These are phyloP conservation scores for Pichia membranifaciens DNA, from an alignment of 805 yeast species.

Conservation along the genomic window DNA sequence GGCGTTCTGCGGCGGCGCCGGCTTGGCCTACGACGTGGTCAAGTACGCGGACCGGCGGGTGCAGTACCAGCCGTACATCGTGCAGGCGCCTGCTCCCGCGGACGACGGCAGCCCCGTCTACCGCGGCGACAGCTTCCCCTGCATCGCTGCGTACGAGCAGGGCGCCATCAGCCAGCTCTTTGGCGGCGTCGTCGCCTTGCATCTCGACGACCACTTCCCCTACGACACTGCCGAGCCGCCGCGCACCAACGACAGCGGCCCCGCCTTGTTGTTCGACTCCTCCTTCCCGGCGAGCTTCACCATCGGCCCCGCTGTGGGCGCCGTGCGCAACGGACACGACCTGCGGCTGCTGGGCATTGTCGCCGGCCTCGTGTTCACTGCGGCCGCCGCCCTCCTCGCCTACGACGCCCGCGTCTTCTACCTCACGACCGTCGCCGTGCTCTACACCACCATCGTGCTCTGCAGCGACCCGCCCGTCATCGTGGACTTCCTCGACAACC, in stretches of 20 bases:
- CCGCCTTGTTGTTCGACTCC: background rate
- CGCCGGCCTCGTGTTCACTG: background rate
- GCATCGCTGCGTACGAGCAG: constrained; percentile 86
- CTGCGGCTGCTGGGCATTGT: background rate
- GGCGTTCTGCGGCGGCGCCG: constrained; percentile 71
- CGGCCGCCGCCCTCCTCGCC: background rate
- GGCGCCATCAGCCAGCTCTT: constrained; percentile 65
- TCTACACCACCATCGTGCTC: constrained; percentile 48
- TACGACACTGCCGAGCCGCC: background rate
- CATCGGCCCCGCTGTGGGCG: constrained; percentile 42
- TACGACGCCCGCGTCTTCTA: constrained; percentile 37
- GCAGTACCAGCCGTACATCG: constrained; percentile 64
- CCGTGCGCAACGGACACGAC: background rate
- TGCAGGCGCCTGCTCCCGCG: constrained; percentile 40
- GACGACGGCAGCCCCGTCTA: constrained; percentile 56
- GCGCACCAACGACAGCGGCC: too few relatives aligned
- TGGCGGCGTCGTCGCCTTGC: constrained; percentile 50
- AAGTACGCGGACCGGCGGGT: constrained; percentile 66
- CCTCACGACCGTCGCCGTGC: constrained; percentile 53
- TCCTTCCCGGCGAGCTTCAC: constrained; percentile 66
- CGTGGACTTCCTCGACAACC: constrained; percentile 43
- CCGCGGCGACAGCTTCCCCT: constrained; percentile 82
- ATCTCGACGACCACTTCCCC: constrained; percentile 46
- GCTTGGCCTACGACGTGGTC: constrained; percentile 53
- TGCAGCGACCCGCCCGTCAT: constrained; percentile 69